These are phyloP conservation scores for Cubamyces sp. DNA, from an alignment of 768 basidiomycete genomes.

Conservation along the genomic window DNA sequence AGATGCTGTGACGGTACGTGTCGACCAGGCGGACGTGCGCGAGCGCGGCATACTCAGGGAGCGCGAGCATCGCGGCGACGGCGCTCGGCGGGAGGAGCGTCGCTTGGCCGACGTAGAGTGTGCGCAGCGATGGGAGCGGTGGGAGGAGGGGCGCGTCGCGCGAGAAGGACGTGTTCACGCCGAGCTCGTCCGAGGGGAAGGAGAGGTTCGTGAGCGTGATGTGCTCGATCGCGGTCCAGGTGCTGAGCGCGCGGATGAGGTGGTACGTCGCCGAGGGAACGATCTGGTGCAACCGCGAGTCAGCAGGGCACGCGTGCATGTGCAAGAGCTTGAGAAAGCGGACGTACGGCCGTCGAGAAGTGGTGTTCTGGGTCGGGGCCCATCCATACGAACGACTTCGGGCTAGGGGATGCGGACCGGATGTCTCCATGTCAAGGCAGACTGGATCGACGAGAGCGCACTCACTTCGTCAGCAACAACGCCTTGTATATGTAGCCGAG, in stretches of 20 bases:
- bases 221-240: constrained; percentile 49
- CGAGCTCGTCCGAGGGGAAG: constrained; percentile 38
- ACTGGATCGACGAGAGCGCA: not conserved
- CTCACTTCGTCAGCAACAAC: constrained; percentile 43
- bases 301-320: not conserved
- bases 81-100: constrained; percentile 47
- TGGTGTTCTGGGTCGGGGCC: constrained; percentile 65
- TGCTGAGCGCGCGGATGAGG: constrained; percentile 45
- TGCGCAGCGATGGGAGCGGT: constrained; percentile 42
- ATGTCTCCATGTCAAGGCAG: not conserved
- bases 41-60: constrained; percentile 34
- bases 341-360: constrained; percentile 61
- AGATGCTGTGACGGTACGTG: constrained; percentile 58
- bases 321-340: not conserved
- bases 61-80: constrained; percentile 43
- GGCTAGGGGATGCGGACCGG: constrained; percentile 36
- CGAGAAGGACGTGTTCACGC: constrained; percentile 24
- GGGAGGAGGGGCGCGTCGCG: constrained; percentile 37
- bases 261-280: constrained; percentile 44
- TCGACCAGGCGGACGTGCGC: constrained; percentile 51
- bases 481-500: constrained; percentile 39
- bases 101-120: constrained; percentile 54
- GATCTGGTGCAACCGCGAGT: constrained; percentile 38
- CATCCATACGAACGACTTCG: constrained; percentile 56
- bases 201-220: constrained; percentile 53